Evolutionary conservation across 2,329 filamentous ascomycete species (phyloP).

Genomic region (Tolypocladium inflatum): DNA sequence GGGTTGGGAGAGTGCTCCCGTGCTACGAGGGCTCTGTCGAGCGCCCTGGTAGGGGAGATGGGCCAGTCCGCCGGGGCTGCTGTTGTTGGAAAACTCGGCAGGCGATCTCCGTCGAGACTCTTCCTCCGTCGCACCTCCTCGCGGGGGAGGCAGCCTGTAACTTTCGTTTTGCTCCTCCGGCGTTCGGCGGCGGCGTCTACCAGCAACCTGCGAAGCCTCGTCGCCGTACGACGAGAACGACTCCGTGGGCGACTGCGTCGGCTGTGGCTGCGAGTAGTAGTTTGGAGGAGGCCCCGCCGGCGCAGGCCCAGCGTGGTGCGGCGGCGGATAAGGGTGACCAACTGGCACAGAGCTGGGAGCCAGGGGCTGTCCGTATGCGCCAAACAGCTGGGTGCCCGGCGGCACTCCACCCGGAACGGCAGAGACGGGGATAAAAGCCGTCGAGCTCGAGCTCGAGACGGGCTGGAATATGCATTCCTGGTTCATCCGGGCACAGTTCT

Average conservation of each 20-base stretch:
- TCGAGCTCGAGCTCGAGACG: conserved; percentile 44
- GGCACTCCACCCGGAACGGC: conserved; percentile 49
- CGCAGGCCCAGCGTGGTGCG: conserved; percentile 9
- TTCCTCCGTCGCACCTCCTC: conserved; percentile 31
- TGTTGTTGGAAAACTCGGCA: conserved; percentile 36
- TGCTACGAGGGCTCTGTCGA: conserved; percentile 27
- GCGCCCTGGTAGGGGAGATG: conserved; percentile 28
- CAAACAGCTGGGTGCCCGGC: conserved; percentile 45
- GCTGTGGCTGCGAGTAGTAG: conserved; percentile 22
- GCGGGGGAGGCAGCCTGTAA: conserved; percentile 36
- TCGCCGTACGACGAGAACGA: conserved; percentile 30
- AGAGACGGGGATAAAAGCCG: conserved; percentile 49
- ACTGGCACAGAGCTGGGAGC: conserved; percentile 20
- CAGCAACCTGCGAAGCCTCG: conserved; percentile 19
- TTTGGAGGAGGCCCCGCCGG: conserved; percentile 24
- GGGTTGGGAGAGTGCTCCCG: conserved; percentile 24
- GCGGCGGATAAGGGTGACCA: conserved; percentile 10
- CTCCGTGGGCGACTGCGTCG: conserved; percentile 34
- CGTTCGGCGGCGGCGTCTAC: conserved; percentile 25
- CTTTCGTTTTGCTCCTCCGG: conserved; percentile 29
- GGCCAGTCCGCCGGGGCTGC: conserved; percentile 33
- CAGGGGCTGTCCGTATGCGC: conserved; percentile 48
- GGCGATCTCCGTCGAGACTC: conserved; percentile 42
- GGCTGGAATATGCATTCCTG: conserved; percentile 54
- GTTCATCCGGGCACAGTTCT: conserved; percentile 52